These are phyloP conservation scores for Lactuca sativa DNA, from an alignment of 129 eudicot species.

Conservation along the genomic window DNA sequence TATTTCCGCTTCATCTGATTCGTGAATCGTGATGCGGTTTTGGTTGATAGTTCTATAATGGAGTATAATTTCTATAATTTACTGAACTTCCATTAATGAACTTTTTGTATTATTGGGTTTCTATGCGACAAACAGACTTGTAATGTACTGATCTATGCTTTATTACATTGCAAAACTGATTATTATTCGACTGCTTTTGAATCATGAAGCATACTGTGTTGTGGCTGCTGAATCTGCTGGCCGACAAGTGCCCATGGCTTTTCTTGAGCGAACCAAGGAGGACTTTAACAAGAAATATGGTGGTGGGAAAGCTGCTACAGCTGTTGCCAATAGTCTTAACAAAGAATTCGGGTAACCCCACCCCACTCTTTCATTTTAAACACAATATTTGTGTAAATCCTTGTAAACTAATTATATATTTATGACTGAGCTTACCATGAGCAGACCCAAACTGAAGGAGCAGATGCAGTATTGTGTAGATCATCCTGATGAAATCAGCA, in stretches of 20 bases:
- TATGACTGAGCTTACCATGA: conserved; percentile 16
- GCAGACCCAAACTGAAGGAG: conserved; percentile 72
- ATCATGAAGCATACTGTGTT: conserved; percentile 44
- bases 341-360: conserved; percentile 61
- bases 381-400: background rate
- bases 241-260: conserved; percentile 59
- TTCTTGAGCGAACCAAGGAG: conserved; percentile 57
- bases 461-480: conserved; percentile 78
- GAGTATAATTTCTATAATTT: background rate
- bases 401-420: background rate
- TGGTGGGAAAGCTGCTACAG: conserved; percentile 60
- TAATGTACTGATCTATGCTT: background rate
- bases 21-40: no score
- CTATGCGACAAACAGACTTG: background rate
- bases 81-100: background rate
- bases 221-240: conserved; percentile 58
- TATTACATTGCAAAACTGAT: background rate
- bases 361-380: background rate
- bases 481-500: conserved; percentile 86
- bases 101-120: background rate
- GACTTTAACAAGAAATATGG: conserved; percentile 53
- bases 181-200: background rate
- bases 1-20: background rate
- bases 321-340: conserved; percentile 50
- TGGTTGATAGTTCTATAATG: background rate